Evolutionary conservation across 1,284 basidiomycete species (phyloP).

Genomic region (Trametes pubescens): DNA sequence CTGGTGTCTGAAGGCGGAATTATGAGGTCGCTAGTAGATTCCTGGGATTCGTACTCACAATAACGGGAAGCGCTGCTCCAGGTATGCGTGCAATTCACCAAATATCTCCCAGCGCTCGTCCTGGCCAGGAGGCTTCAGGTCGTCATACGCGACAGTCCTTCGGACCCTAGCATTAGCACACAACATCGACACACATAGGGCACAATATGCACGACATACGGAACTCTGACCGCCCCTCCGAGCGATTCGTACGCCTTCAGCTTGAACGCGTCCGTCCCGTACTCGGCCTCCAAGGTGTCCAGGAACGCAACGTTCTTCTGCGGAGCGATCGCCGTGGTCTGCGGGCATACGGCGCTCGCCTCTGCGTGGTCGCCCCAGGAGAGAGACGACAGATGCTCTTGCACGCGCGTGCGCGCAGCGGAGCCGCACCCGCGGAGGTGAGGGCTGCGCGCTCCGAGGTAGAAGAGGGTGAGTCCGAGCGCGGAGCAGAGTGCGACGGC

Average conservation of each 20-base stretch:
- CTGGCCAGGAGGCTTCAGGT: slow-evolving; percentile 44
- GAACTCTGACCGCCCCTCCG: slow-evolving; percentile 53
- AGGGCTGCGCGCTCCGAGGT: slow-evolving; percentile 13
- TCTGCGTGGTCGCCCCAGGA: neutral
- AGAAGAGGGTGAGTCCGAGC: slow-evolving; percentile 18
- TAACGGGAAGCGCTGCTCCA: slow-evolving; percentile 50
- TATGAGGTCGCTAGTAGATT: neutral
- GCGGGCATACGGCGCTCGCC: slow-evolving; percentile 35
- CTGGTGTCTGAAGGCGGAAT: slow-evolving; percentile 51
- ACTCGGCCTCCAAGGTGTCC: slow-evolving; percentile 45
- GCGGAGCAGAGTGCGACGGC: neutral
- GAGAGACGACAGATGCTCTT: neutral
- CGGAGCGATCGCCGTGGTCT: slow-evolving; percentile 41
- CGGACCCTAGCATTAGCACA: neutral
- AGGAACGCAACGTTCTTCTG: slow-evolving; percentile 41
- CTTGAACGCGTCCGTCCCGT: slow-evolving; percentile 47
- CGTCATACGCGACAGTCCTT: slow-evolving; percentile 42
- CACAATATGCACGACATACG: slow-evolving; percentile 42
- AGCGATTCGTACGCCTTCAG: slow-evolving; percentile 50
- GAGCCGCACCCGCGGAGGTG: slow-evolving; percentile 15
- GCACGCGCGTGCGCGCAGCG: neutral
- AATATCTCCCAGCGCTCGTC: slow-evolving; percentile 56
- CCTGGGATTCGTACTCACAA: slow-evolving; percentile 42
- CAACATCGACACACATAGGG: neutral
- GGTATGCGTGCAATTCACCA: slow-evolving; percentile 50